Conservation (phyloP, 192 early-diverging fungal genomes). For the Geranomyces michiganensis region DNA sequence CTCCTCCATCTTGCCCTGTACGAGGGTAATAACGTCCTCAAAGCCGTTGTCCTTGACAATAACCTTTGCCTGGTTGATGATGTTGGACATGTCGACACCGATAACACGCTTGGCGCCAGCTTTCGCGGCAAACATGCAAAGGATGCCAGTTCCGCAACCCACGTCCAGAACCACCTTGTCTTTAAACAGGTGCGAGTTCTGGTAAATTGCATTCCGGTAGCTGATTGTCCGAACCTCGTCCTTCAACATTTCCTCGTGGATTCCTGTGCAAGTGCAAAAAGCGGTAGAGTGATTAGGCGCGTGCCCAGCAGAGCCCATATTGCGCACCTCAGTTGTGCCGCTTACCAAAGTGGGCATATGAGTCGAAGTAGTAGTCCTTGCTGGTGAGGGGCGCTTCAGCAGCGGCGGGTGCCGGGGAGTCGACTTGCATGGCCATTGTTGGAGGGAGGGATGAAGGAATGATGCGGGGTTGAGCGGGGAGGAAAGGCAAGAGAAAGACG, state of each 20-base stretch:
- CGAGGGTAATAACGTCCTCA: constrained; percentile 81
- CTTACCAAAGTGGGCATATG: constrained; percentile 92
- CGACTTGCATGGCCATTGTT: constrained; percentile 7
- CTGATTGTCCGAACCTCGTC: constrained; percentile 93
- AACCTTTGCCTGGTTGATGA: constrained; percentile 91
- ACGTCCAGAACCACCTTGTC: constrained; percentile 98
- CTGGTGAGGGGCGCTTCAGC: constrained; percentile 31
- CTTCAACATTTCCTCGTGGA: constrained; percentile 98
- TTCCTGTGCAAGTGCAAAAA: constrained; percentile 45
- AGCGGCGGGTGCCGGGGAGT: neutral
- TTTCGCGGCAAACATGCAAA: constrained; percentile 99
- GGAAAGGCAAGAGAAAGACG: no score
- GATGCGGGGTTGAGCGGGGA: neutral
- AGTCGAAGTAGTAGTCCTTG: constrained; percentile 94
- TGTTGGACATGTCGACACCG: constrained; percentile 97
- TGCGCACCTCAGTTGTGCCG: constrained; percentile 12
- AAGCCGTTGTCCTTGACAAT: constrained; percentile 96
- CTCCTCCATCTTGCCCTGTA: constrained; percentile 98
- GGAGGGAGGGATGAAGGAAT: neutral
- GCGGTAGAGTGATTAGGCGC: no score
- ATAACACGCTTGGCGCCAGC: constrained; percentile 94
- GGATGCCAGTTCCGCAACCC: constrained; percentile 98
- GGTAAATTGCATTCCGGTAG: constrained; percentile 92
- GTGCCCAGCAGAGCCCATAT: neutral
- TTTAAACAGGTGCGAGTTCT: constrained; percentile 96